These are phyloP conservation scores for Dalbergia oliveri DNA, from an alignment of 306 rosid species.

Conservation along the genomic window DNA sequence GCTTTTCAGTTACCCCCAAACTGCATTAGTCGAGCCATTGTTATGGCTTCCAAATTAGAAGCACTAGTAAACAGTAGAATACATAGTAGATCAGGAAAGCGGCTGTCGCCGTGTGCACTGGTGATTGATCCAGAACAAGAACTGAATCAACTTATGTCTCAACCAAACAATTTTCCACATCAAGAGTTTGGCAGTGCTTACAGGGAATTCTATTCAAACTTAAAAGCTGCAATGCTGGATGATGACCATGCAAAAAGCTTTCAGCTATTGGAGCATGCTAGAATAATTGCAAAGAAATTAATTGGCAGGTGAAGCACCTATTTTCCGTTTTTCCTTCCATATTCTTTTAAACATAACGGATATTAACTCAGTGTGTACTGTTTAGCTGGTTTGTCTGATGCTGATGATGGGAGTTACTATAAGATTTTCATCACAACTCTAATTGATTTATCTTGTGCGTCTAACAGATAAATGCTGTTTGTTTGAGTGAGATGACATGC, in stretches of 20 bases:
- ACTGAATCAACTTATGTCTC: constrained; percentile 40
- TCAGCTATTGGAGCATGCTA: constrained; percentile 64
- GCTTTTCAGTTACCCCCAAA: constrained; percentile 74
- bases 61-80: constrained; percentile 62
- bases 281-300: constrained; percentile 65
- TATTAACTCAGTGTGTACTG: constrained; percentile 5
- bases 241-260: constrained; percentile 56
- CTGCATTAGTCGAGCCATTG: constrained; percentile 72
- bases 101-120: constrained; percentile 38
- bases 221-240: constrained; percentile 59
- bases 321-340: background rate
- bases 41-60: constrained; percentile 84
- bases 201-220: constrained; percentile 59
- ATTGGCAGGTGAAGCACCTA: constrained; percentile 50
- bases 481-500: constrained; percentile 38
- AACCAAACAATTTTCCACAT: constrained; percentile 24
- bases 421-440: constrained; percentile 21
- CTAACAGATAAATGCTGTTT: constrained; percentile 47
- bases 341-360: background rate
- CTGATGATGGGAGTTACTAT: constrained; percentile 8
- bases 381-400: background rate
- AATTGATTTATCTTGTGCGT: constrained; percentile 22
- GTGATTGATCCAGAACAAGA: constrained; percentile 49
- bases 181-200: constrained; percentile 50
- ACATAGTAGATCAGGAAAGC: constrained; percentile 50